Evolutionary conservation across 139 green algal species (phyloP), one percentile per base, ranked within the genome.

Genomic region (Coccomyxa sp.): DNA sequence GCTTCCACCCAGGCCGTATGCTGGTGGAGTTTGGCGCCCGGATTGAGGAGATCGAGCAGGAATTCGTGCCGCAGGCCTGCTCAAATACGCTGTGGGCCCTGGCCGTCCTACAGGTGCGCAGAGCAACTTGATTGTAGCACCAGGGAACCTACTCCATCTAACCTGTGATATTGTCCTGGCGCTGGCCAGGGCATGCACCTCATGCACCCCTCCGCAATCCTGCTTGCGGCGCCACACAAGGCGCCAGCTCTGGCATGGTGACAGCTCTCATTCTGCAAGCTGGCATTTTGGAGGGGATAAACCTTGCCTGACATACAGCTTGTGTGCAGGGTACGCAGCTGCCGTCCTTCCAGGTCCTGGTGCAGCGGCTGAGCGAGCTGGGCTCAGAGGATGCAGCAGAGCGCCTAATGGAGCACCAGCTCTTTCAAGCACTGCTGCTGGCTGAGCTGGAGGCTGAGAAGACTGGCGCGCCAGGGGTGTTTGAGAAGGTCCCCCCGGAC

Each of bases 51-150:
- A 8, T 9, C 37, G 31, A 38, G 10, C 34, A 16, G 39, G 24
- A 37, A 6, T 37, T 74, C n/a, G 55, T 34, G 39, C 41, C 36
- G 7, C 83, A 90, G 70, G 82, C 74, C 18, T 72, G 39, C n/a
- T 77, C 82, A 68, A 91, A 87, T 68, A 81, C 35, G 37, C 73
- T 91, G 40, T 91, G 86, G 86, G 80, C 78, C 0, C 68, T 91
- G 75, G 80, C 77, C 7, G 82, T 84, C 44, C 77, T 91, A 31
- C 82, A 70, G 69, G 77, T 36, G 24, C n/a, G 64, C 14, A 22
- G 24, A 34, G n/a, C 7, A 6, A 5, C 6, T 38, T 71, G 64
- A 14, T 18, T 5, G 24, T 29, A 37, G 50, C 50, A 64, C 5
- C 18, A 18, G 27, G 27, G 50, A 18, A 64, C 18, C 1, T 64